Evolutionary conservation across 2,329 filamentous ascomycete species (phyloP), one percentile per base, ranked within the genome.

Genomic region (Ceratocystis destructans): DNA sequence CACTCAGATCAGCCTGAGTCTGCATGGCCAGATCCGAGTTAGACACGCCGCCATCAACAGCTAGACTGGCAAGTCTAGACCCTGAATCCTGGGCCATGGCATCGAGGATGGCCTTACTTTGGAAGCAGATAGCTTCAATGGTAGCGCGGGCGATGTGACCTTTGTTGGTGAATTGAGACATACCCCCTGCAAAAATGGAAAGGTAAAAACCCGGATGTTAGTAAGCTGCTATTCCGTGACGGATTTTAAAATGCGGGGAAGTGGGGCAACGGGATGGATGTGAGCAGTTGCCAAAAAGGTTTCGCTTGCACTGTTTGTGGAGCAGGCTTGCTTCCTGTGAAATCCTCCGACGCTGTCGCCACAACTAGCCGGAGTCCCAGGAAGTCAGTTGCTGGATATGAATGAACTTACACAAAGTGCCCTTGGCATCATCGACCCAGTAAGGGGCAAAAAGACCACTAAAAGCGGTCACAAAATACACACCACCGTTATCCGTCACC

Each of bases 361-460:
- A 41, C 37, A 41, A 4, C 37, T 41, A 41, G 37, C 37, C 37
- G 37, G 37, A 41, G 37, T 5, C 12, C 37, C 37, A 41, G 37
- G 5, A 41, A 41, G 37, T 10, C 37, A 41, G 12, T 41, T 8
- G 12, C 37, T 10, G 37, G 37, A 15, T 15, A 41, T 41, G 37
- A 10, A 7, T 20, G 46, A 61, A 78, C 82, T 77, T 78, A 86
- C 83, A 92, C 66, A 94, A 84, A 4, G 91, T 96, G 68, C 91
- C 91, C 74, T 91, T 88, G 22, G 90, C 90, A 76, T 95, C 89
- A 73, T 96, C 90, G 69, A 96, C 93, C 91, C 91, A 96, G 76
- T 96, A 96, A 0, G 91, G 91, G 0, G 91, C 91, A 73, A 96
- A 96, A 2, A 96, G 81, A 65, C 91, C 91, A 74, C 87, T 91